Conservation (phyloP, 2,329 filamentous ascomycete species). For the Zopfia rhizophila region DNA sequence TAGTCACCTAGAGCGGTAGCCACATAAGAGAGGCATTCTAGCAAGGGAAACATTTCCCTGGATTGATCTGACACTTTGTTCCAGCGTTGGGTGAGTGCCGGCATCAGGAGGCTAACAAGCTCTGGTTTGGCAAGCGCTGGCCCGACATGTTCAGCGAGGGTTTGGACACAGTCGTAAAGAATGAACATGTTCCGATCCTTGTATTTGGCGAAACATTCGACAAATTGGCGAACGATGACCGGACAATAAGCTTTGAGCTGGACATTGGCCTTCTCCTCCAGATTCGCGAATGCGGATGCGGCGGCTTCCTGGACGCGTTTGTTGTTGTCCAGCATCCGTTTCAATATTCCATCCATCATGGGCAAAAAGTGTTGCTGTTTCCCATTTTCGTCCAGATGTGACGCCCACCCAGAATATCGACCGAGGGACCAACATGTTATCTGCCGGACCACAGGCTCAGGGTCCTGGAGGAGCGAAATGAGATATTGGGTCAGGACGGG, state of each 20-base stretch:
- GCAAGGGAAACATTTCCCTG: slow-evolving; percentile 89
- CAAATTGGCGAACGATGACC: slow-evolving; percentile 91
- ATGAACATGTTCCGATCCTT: slow-evolving; percentile 99
- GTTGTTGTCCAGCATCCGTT: slow-evolving; percentile 95
- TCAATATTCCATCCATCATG: slow-evolving; percentile 95
- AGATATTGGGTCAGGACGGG: slow-evolving; percentile 91
- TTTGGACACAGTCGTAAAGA: slow-evolving; percentile 98
- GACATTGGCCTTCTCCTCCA: slow-evolving; percentile 91
- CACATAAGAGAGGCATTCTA: slow-evolving; percentile 97
- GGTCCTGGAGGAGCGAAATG: slow-evolving; percentile 83
- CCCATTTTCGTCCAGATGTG: slow-evolving; percentile 74
- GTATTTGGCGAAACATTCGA: slow-evolving; percentile 91
- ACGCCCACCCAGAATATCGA: slow-evolving; percentile 92
- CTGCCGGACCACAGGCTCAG: slow-evolving; percentile 89
- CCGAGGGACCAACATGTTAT: slow-evolving; percentile 99
- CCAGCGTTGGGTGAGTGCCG: slow-evolving; percentile 88
- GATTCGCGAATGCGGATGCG: slow-evolving; percentile 92
- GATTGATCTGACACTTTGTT: slow-evolving; percentile 88
- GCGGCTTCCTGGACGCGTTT: slow-evolving; percentile 98
- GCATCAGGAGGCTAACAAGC: slow-evolving; percentile 89
- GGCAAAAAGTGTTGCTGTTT: slow-evolving; percentile 87
- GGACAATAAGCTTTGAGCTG: slow-evolving; percentile 85
- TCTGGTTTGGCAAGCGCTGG: slow-evolving; percentile 81
- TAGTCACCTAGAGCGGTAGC: slow-evolving; percentile 83
- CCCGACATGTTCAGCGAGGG: slow-evolving; percentile 90